phyloP scores from a whole-genome alignment of 768 basidiomycete species.

The Auricularia auricula-judae region DNA sequence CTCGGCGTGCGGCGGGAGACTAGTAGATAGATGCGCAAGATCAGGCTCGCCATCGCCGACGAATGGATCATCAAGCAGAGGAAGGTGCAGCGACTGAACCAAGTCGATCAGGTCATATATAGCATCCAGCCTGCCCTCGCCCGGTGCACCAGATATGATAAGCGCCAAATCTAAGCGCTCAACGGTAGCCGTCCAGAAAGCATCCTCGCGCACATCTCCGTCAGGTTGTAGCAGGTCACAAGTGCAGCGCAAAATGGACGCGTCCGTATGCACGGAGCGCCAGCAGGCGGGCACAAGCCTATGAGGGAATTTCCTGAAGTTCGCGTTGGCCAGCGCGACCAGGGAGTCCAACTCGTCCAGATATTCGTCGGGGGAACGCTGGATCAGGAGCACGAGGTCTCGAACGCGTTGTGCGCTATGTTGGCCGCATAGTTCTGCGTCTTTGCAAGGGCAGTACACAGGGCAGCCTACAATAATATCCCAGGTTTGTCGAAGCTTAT shows the following conservation, averaged over 20 bases:
- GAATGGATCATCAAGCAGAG: constrained; percentile 6
- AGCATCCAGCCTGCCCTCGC: constrained; percentile 44
- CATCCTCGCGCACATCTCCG: constrained; percentile 8
- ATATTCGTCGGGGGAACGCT: not conserved
- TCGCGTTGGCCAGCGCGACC: constrained; percentile 34
- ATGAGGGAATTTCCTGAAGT: constrained; percentile 33
- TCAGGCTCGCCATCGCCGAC: not conserved
- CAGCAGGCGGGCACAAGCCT: constrained; percentile 30
- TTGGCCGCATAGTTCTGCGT: not conserved
- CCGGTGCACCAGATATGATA: constrained; percentile 72
- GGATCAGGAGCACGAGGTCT: not conserved
- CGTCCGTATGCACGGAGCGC: constrained; percentile 69
- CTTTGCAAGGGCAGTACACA: not conserved
- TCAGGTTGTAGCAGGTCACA: constrained; percentile 17
- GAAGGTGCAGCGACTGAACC: constrained; percentile 38
- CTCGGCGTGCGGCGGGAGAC: constrained; percentile 1
- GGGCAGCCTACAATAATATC: not conserved
- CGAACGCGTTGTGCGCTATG: not conserved
- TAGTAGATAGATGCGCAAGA: constrained; percentile 1
- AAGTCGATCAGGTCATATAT: constrained; percentile 49
- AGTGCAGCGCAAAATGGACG: constrained; percentile 48
- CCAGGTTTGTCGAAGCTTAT: not conserved
- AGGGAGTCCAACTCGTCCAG: constrained; percentile 27
- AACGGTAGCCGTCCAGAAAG: constrained; percentile 33
- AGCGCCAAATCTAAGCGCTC: constrained; percentile 65